Evolutionary conservation across 192 early-diverging fungal species (phyloP).

Genomic region (Umbelopsis vinacea): DNA sequence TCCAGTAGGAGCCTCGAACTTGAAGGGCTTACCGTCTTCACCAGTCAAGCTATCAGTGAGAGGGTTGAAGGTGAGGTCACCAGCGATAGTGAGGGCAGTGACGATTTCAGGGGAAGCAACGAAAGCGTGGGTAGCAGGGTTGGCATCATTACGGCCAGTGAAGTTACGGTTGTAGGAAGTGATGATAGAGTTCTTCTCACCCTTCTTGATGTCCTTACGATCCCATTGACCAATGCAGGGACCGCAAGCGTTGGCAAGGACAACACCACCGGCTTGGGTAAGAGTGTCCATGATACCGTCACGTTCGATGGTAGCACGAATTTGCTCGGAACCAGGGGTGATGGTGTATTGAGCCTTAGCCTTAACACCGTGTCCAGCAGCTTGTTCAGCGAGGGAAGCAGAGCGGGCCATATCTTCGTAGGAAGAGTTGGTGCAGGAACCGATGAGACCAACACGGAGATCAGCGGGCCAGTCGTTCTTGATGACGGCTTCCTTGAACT

Average conservation of each 20-base stretch:
- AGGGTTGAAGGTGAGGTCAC: conserved; percentile 94
- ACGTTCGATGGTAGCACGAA: conserved; percentile 93
- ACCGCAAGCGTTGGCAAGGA: conserved; percentile 97
- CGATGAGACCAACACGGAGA: conserved; percentile 91
- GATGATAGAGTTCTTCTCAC: conserved; percentile 96
- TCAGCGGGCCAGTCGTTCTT: conserved; percentile 90
- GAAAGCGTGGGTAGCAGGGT: conserved; percentile 96
- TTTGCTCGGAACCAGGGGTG: conserved; percentile 97
- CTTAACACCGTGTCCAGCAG: conserved; percentile 78
- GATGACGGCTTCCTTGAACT: conserved; percentile 89
- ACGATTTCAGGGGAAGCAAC: conserved; percentile 93
- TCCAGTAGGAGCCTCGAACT: conserved; percentile 85
- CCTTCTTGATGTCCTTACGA: conserved; percentile 95
- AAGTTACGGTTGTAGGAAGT: conserved; percentile 99
- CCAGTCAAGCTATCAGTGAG: conserved; percentile 86
- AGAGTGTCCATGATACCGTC: conserved; percentile 85
- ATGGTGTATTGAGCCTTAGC: conserved; percentile 85
- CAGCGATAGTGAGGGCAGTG: conserved; percentile 95
- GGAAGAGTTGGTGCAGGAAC: conserved; percentile 98
- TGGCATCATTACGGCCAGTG: conserved; percentile 98
- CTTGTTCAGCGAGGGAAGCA: conserved; percentile 88
- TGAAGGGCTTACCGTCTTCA: conserved; percentile 92
- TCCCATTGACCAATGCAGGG: conserved; percentile 99
- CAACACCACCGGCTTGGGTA: conserved; percentile 79
- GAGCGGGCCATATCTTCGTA: conserved; percentile 97